Conservation (phyloP, 768 basidiomycete genomes). For the Hericium alpestre region DNA sequence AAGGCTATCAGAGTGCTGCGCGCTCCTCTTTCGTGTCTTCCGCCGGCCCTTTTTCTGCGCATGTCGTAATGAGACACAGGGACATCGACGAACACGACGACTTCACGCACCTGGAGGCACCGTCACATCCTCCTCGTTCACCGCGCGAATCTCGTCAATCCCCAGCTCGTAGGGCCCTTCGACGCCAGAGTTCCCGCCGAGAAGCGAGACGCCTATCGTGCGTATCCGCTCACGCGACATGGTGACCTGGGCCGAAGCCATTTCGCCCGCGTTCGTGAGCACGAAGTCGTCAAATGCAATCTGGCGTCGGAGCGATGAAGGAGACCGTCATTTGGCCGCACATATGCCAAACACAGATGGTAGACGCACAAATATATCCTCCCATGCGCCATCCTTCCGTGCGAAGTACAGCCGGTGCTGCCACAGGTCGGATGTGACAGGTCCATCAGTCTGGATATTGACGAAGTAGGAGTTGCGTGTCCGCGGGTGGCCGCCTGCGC, state of each 20-base stretch:
- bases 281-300: constrained; percentile 75
- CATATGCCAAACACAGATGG: neutral
- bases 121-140: constrained; percentile 57
- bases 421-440: constrained; percentile 79
- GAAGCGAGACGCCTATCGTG: constrained; percentile 76
- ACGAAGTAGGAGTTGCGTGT: constrained; percentile 84
- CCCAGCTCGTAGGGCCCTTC: constrained; percentile 76
- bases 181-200: constrained; percentile 73
- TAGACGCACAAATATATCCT: constrained; percentile 63
- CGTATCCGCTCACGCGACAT: constrained; percentile 71
- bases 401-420: constrained; percentile 85
- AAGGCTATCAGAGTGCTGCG: constrained; percentile 11
- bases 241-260: constrained; percentile 56
- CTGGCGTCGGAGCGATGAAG: constrained; percentile 24
- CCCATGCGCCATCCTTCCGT: constrained; percentile 59
- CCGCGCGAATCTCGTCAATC: constrained; percentile 70
- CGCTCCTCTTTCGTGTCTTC: constrained; percentile 20
- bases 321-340: too few species aligned
- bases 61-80: neutral
- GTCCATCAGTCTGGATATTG: constrained; percentile 85
- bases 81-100: neutral
- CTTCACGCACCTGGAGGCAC: neutral
- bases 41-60: constrained; percentile 14
- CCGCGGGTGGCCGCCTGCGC: constrained; percentile 64
- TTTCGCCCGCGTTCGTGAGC: constrained; percentile 62